Base-by-base conservation (phyloP, 2,329 filamentous ascomycete genomes). In the Didymella sp. region DNA sequence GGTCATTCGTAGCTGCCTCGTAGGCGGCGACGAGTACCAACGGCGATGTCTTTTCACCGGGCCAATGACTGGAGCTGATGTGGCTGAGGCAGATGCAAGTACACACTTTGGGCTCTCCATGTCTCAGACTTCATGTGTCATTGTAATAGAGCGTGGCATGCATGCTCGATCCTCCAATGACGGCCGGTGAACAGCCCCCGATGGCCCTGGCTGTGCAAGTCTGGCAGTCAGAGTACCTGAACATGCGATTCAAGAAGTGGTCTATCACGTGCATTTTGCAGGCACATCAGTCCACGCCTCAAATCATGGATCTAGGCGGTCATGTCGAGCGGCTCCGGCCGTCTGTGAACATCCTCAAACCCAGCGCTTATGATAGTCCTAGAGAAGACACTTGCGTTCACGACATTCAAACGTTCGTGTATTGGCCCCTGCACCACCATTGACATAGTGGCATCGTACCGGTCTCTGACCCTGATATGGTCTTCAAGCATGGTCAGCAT, bases 11-110 rank as follows among this genome's bases (percentile, higher is more conserved):
- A 37, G 24, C 44, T 57, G 58, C 49, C 44, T 56, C 40, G 21
- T 49, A 57, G 49, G 53, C 58, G 44, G 44, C 48, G 31, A 50
- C 37, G 38, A 51, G 13, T 9, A 41, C 31, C 21, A 11, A 49
- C 21, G 7, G 33, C n/a, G 22, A 47, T 6, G n/a, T 11, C 30
- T 19, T 19, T 4, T 5, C 15, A 6, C 12, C 30, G 15, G 28
- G 47, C 47, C 57, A 59, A 51, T 51, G 24, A 41, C 7, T 9
- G 19, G 12, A 6, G 4, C 13, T 17, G 38, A 19, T 5, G 48
- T 30, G 38, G 38, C 42, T 33, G 40, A 44, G 37, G 28, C 33
- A 31, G 40, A 38, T 45, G 43, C 48, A 52, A 25, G 30, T 48
- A 27, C 37, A 44, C 30, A 22, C 44, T 33, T 58, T 37, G 27